phyloP scores from a whole-genome alignment of 2,329 filamentous ascomycete species.

The Monosporascus sp. region DNA sequence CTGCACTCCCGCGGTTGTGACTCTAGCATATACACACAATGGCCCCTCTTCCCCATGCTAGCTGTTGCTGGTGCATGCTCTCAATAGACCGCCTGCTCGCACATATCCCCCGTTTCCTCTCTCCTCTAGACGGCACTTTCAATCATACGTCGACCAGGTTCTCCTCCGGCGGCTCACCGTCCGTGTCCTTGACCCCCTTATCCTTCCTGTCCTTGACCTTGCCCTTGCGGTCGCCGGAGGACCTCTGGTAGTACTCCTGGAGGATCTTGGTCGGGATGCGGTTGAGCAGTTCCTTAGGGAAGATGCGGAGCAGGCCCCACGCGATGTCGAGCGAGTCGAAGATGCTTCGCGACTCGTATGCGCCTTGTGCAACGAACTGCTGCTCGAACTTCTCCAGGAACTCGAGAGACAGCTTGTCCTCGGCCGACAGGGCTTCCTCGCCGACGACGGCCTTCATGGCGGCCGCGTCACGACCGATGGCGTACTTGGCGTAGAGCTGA shows the following conservation, averaged over 20 bases:
- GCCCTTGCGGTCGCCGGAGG: slow-evolving; percentile 55
- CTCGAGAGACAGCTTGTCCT: slow-evolving; percentile 96
- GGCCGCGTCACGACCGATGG: slow-evolving; percentile 95
- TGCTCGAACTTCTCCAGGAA: slow-evolving; percentile 98
- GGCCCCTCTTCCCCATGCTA: no score
- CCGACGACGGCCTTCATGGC: slow-evolving; percentile 99
- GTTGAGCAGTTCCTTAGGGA: slow-evolving; percentile 96
- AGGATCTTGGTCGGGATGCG: slow-evolving; percentile 81
- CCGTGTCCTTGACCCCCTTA: slow-evolving; percentile 38
- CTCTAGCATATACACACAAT: background rate
- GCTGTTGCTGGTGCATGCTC: no score
- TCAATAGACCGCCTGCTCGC: no score
- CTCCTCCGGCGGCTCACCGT: slow-evolving; percentile 42
- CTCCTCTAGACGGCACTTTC: no score
- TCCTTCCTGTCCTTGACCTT: slow-evolving; percentile 49
- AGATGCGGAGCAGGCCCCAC: slow-evolving; percentile 94
- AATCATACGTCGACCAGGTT: slow-evolving; percentile 56
- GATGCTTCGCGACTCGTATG: slow-evolving; percentile 88
- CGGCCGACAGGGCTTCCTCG: slow-evolving; percentile 89
- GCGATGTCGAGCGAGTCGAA: slow-evolving; percentile 92
- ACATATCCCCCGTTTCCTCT: no score
- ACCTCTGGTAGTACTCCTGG: slow-evolving; percentile 76
- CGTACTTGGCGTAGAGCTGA: slow-evolving; percentile 99
- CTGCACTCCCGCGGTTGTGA: background rate
- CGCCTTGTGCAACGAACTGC: slow-evolving; percentile 85